Base-by-base conservation (phyloP, 148 eudicot genomes). In the Vaccinium myrtillus region DNA sequence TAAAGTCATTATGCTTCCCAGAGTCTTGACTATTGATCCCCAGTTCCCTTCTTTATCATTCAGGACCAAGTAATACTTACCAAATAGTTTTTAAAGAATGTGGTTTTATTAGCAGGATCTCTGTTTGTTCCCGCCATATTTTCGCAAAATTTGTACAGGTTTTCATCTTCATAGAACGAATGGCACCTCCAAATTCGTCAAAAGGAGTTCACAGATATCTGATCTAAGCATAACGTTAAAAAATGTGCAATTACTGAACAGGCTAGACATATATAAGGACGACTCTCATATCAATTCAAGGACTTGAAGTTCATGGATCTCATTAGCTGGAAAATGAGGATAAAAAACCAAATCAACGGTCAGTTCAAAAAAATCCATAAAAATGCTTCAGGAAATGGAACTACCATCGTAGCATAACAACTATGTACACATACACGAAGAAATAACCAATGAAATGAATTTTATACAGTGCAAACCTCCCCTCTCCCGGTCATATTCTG, bases 131-230 rank as follows among this genome's bases (percentile, higher is more conserved):
- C 74, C 5, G 25, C 74, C 8, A 4, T 69, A 27, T 69, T 69
- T 69, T 16, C 6, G 15, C n/a, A 5, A 48, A 0, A 27, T 8
- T 78, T 14, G 9, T 4, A 32, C 39, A 2, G 58, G 46, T 78
- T 78, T 78, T 36, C 81, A 78, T 27, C 25, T 78, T 48, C 55
- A n/a, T 6, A 48, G 75, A 25, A 30, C 56, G 12, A 71, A 63
- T 49, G 13, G 32, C 16, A 69, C 74, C 74, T 15, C 56, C 69
- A 23, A 63, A 65, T 81, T 23, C 8, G 25, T 65, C 75, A 6
- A 13, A 25, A 65, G 54, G 56, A 81, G 39, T 81, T 63, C 15
- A n/a, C 83, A 81, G 56, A 71, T 65, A 63, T 46, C 83, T 23
- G 32, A 81, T 46, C 70, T 80, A 55, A 5, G 16, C 0, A 55